Conservation (phyloP, 306 rosid genomes). For the Vachellia collinsii region DNA sequence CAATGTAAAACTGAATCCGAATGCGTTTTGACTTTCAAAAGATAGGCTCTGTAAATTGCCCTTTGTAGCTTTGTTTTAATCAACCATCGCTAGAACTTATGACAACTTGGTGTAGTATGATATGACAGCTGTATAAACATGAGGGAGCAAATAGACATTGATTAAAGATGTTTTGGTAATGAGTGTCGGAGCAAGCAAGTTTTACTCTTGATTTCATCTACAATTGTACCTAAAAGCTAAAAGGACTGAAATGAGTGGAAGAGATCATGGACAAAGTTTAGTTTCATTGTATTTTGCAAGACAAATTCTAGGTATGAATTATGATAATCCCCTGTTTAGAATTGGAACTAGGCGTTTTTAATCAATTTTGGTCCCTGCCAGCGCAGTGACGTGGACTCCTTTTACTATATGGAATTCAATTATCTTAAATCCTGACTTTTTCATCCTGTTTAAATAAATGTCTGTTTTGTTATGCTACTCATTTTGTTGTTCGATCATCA, state of each 20-base stretch:
- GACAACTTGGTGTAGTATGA: neutral
- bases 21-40: conserved; percentile 14
- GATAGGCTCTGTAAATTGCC: conserved; percentile 7
- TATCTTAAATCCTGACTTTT: conserved; percentile 10
- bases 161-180: conserved; percentile 21
- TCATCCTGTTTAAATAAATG: neutral
- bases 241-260: conserved; percentile 14
- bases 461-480: neutral
- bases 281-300: neutral
- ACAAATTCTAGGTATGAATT: neutral
- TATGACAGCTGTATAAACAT: neutral
- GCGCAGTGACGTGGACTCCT: neutral
- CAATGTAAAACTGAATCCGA: neutral
- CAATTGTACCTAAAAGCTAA: conserved; percentile 9
- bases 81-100: neutral
- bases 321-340: conserved; percentile 4
- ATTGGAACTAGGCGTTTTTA: conserved; percentile 19
- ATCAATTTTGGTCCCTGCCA: neutral
- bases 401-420: neutral
- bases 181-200: conserved; percentile 5
- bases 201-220: conserved; percentile 23
- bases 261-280: neutral
- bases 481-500: neutral
- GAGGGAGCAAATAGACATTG: conserved; percentile 20
- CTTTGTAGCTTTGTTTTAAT: neutral